Conservation (phyloP, 495 filamentous ascomycete genomes). For the Beverwykella pulmonaria region DNA sequence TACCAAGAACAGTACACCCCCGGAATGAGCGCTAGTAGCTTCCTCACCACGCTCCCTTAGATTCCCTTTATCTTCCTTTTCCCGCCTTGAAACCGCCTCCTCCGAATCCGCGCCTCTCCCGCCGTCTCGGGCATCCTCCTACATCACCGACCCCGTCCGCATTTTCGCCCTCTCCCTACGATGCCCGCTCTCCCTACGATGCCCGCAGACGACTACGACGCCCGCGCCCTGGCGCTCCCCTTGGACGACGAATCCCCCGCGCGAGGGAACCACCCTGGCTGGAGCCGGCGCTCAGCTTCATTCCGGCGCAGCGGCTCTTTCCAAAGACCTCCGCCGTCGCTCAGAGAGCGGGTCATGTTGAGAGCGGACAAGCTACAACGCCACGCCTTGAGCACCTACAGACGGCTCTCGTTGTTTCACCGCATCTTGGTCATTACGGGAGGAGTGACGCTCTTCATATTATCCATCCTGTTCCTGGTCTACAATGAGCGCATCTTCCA, state of each 20-base stretch:
- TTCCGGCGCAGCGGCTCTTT: slow-evolving; percentile 48
- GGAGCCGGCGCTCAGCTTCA: slow-evolving; percentile 47
- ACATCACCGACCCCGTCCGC: background rate
- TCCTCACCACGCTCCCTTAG: background rate
- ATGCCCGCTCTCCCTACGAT: slow-evolving; percentile 29
- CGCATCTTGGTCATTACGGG: slow-evolving; percentile 59
- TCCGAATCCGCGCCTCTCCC: background rate
- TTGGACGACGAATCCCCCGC: slow-evolving; percentile 46
- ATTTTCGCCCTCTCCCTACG: background rate
- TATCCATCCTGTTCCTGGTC: slow-evolving; percentile 68
- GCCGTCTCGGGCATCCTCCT: background rate
- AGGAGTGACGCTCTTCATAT: slow-evolving; percentile 52
- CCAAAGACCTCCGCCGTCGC: slow-evolving; percentile 36
- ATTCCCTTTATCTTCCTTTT: slow-evolving; percentile 5
- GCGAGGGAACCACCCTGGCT: slow-evolving; percentile 44
- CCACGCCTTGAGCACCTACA: slow-evolving; percentile 48
- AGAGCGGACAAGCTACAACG: slow-evolving; percentile 50
- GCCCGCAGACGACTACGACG: slow-evolving; percentile 43
- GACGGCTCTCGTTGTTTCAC: slow-evolving; percentile 63
- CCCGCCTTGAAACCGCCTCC: background rate
- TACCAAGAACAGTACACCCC: background rate
- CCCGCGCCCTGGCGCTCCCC: slow-evolving; percentile 66
- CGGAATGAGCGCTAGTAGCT: background rate
- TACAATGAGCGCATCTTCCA: slow-evolving; percentile 78
- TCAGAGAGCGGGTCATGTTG: slow-evolving; percentile 53